phyloP scores from a whole-genome alignment of 2,329 filamentous ascomycete genomes.

The Elsinoe fawcettii region DNA sequence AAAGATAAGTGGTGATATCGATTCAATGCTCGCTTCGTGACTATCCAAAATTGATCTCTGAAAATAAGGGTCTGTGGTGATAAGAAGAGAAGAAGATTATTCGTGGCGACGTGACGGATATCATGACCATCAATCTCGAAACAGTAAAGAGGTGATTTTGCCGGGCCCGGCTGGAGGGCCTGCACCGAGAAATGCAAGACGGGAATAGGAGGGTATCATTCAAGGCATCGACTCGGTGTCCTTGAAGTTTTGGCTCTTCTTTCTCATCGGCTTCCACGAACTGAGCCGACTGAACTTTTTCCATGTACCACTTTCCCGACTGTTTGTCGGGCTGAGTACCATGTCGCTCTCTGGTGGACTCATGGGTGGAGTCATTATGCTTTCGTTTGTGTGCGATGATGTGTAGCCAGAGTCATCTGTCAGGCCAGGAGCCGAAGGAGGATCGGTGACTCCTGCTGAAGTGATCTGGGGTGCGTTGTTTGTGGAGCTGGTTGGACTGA shows the following conservation, averaged over 20 bases:
- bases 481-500: constrained; percentile 28
- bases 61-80: background rate
- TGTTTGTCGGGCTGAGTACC: constrained; percentile 17
- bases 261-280: constrained; percentile 30
- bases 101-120: constrained; percentile 13
- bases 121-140: constrained; percentile 7
- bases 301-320: constrained; percentile 32
- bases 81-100: constrained; percentile 1
- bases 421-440: constrained; percentile 39
- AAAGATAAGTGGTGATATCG: constrained; percentile 2
- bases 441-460: constrained; percentile 23
- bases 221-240: constrained; percentile 14
- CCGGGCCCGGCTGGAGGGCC: background rate
- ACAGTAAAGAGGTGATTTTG: background rate
- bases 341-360: constrained; percentile 52
- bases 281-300: constrained; percentile 32
- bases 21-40: constrained; percentile 10
- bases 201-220: background rate
- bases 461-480: constrained; percentile 17
- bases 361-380: constrained; percentile 67
- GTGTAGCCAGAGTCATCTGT: constrained; percentile 60
- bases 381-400: constrained; percentile 41
- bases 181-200: constrained; percentile 6
- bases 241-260: constrained; percentile 25
- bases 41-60: constrained; percentile 1